Evolutionary conservation across 192 early-diverging fungal species (phyloP).

Genomic region (Backusella psychrophila): DNA sequence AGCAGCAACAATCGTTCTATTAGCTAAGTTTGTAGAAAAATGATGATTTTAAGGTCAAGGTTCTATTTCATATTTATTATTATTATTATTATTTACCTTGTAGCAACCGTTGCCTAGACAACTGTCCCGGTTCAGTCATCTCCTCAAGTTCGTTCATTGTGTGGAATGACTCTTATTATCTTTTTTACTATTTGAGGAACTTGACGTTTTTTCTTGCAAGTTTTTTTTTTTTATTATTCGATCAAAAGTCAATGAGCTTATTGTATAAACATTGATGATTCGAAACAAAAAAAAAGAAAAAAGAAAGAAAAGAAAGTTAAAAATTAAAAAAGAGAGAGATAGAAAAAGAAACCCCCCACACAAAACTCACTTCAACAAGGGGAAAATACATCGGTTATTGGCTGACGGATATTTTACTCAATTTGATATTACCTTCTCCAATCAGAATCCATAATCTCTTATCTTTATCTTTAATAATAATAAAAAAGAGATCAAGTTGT

Average conservation of each 20-base stretch:
- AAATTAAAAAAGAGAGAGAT: neutral
- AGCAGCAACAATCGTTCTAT: conserved; percentile 68
- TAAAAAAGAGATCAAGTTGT: neutral
- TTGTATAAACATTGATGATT: neutral
- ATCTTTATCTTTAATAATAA: neutral
- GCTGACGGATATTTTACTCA: neutral
- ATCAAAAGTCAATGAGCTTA: neutral
- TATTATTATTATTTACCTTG: conserved; percentile 4
- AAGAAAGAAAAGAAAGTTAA: neutral
- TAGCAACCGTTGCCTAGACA: neutral
- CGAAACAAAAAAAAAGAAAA: neutral
- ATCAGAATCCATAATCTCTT: neutral
- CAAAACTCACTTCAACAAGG: neutral
- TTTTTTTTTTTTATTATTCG: neutral
- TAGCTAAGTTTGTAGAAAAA: conserved; percentile 28
- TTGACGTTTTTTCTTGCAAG: neutral
- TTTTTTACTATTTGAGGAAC: neutral
- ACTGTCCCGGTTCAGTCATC: neutral
- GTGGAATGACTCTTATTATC: neutral
- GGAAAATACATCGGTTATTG: neutral
- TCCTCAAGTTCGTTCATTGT: neutral
- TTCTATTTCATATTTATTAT: neutral
- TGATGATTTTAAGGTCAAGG: neutral
- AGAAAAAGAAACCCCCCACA: neutral
- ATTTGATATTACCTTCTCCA: neutral